phyloP scores from a whole-genome alignment of 768 basidiomycete genomes.

The Leccinum ochraceum region DNA sequence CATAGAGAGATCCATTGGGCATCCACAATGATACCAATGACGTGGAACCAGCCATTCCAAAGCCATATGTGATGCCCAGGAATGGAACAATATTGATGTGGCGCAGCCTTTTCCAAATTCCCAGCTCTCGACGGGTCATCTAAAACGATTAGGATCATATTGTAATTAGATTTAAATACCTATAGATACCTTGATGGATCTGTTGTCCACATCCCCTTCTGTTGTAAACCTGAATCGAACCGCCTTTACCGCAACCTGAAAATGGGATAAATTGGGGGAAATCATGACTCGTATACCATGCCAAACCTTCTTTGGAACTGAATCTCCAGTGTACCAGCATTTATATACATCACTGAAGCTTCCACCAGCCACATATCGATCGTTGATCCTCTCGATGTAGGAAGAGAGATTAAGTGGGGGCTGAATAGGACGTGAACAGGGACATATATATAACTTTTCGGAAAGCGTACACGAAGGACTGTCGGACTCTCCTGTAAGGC shows the following conservation, averaged over 20 bases:
- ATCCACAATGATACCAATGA: not conserved
- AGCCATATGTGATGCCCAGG: not conserved
- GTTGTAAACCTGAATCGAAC: not conserved
- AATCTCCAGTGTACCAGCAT: no score
- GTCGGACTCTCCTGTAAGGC: no score
- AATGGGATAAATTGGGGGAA: not conserved
- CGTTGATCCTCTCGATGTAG: no score
- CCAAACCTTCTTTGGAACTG: conserved; percentile 7
- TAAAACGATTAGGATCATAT: not conserved
- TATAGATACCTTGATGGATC: not conserved
- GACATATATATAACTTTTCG: no score
- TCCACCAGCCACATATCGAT: no score
- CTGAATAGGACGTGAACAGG: not conserved
- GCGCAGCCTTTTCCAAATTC: not conserved
- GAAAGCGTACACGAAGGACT: no score
- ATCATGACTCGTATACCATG: not conserved
- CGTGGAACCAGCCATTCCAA: not conserved
- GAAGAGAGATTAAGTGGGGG: conserved; percentile 12
- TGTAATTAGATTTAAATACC: not conserved
- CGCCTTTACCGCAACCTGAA: not conserved
- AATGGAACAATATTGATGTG: not conserved
- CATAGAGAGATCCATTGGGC: not conserved
- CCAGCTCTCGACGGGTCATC: not conserved
- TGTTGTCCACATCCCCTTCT: not conserved
- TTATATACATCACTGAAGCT: no score